Base-by-base conservation (phyloP, 2,329 filamentous ascomycete genomes). In the Talaromyces albobiverticillius region DNA sequence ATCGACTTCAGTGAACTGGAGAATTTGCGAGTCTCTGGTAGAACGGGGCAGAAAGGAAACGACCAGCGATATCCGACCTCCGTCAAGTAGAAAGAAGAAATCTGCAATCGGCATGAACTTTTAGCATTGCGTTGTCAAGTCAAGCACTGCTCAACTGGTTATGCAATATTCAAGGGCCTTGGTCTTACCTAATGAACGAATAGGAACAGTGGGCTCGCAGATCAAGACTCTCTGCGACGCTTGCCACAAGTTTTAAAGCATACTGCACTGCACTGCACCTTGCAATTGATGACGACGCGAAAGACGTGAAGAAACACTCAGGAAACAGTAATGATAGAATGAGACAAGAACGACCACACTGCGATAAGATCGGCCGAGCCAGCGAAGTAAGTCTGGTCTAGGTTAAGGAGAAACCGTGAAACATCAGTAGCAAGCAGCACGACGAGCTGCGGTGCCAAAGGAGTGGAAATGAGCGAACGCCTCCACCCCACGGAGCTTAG, bases 41-140 rank as follows among this genome's bases (percentile, higher is more conserved):
- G 16, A 45, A 45, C 49, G 49, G 41, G 45, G 41, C 26, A 18
- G 8, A 26, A 51, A 36, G 16, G 13, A 40, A 40, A 38, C 50
- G 50, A 46, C 50, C 50, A 46, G 50, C 50, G 50, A 29, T 46
- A 52, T 45, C 43, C 50, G 41, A 52, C 41, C n/a, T 46, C 49
- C 50, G 50, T 52, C 25, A 46, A 14, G 10, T 18, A 32, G 48
- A 32, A 34, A 22, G 16, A 10, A 26, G 14, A 31, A 52, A 52
- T 22, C 50, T 52, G 50, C 34, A 36, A 25, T 16, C 25, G 23
- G 26, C 38, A 29, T 45, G 8, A 26, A 51, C 14, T 14, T 3
- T 38, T 18, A 38, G 34, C 26, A 6, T 10, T 29, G 26, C 5
- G 26, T 10, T 10, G n/a, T n/a, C n/a, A n/a, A n/a, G n/a, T n/a